Conservation (phyloP, 257 asterid genomes). For the Nicotiana knightiana region DNA sequence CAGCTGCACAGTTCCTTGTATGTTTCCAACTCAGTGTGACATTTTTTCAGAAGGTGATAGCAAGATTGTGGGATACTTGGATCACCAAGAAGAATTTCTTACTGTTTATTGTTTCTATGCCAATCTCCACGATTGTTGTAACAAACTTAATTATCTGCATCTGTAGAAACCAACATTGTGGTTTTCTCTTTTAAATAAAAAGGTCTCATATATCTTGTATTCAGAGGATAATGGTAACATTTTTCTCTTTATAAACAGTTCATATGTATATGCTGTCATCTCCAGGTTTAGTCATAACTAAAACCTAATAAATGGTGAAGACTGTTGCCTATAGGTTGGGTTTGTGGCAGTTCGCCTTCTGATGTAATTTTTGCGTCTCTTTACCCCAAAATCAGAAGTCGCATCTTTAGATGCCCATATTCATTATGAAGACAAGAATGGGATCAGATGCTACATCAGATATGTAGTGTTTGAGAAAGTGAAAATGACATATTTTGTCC, state of each 20-base stretch:
- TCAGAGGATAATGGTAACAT: background rate
- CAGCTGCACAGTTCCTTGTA: background rate
- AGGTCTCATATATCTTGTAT: background rate
- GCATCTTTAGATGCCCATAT: background rate
- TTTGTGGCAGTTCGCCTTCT: background rate
- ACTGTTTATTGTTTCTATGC: background rate
- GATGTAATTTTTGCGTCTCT: background rate
- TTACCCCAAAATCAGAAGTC: background rate
- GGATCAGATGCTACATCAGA: background rate
- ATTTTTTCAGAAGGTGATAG: background rate
- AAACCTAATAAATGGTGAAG: background rate
- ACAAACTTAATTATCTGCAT: background rate
- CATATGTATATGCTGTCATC: background rate
- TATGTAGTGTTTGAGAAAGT: background rate
- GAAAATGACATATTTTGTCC: background rate
- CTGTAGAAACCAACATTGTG: background rate
- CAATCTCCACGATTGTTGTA: background rate
- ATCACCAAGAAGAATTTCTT: slow-evolving; percentile 3
- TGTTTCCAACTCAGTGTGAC: background rate
- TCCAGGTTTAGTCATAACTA: background rate
- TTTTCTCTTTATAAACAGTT: background rate
- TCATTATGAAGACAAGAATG: background rate
- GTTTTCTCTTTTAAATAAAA: background rate
- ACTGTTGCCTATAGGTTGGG: background rate
- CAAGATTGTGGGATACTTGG: background rate